Conservation (phyloP, 2,329 filamentous ascomycete species). For the Colletotrichum gloeosporioides region DNA sequence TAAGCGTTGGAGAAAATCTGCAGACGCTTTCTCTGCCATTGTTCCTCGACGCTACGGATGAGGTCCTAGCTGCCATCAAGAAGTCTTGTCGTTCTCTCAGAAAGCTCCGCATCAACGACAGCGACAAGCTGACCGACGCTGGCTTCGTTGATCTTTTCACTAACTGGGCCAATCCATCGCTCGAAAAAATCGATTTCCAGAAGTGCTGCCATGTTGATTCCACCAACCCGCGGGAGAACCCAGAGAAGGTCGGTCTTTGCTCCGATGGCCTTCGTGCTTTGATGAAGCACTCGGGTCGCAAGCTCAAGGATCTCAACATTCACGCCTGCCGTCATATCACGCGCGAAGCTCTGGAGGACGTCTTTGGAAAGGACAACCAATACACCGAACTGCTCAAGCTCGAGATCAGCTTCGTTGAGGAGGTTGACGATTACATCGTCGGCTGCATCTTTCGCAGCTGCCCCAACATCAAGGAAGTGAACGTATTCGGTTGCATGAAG, state of each 20-base stretch:
- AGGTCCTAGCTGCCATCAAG: constrained; percentile 74
- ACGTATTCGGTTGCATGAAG: constrained; percentile 71
- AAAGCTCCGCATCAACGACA: constrained; percentile 85
- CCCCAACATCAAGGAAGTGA: constrained; percentile 63
- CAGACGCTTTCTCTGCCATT: constrained; percentile 78
- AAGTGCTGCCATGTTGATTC: constrained; percentile 81
- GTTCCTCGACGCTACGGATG: constrained; percentile 71
- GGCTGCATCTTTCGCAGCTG: constrained; percentile 69
- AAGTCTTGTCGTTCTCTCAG: constrained; percentile 68
- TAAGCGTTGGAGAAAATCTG: constrained; percentile 68
- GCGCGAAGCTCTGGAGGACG: constrained; percentile 72
- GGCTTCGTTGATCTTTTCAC: constrained; percentile 77
- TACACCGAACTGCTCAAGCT: constrained; percentile 76
- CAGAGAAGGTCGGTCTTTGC: constrained; percentile 73
- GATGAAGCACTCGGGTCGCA: constrained; percentile 80
- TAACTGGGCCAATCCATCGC: constrained; percentile 74
- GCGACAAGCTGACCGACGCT: constrained; percentile 75
- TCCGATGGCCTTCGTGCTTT: constrained; percentile 78
- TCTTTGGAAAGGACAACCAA: constrained; percentile 64
- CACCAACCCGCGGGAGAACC: constrained; percentile 68
- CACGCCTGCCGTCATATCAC: constrained; percentile 85
- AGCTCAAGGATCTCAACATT: constrained; percentile 74
- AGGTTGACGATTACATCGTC: constrained; percentile 69
- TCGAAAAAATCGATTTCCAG: constrained; percentile 76
- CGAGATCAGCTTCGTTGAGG: constrained; percentile 79